Conservation (phyloP, 2,329 filamentous ascomycete species). For the Plectosphaerella plurivora region DNA sequence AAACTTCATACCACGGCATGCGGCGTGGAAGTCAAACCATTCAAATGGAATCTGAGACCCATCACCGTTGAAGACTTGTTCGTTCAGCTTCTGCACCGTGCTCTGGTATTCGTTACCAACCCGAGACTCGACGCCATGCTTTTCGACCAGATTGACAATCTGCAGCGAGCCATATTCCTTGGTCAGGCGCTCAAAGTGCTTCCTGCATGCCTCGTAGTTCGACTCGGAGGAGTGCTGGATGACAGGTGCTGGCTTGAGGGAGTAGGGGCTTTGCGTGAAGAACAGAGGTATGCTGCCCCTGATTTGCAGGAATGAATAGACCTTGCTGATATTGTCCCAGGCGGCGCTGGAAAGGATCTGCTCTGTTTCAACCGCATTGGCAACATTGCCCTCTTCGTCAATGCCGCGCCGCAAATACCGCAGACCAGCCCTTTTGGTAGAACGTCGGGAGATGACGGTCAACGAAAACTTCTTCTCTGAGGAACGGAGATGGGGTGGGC, state of each 20-base stretch:
- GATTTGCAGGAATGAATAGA: conserved; percentile 82
- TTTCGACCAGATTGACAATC: conserved; percentile 81
- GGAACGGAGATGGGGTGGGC: conserved; percentile 35
- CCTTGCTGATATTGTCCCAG: conserved; percentile 58
- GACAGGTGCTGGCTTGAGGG: conserved; percentile 80
- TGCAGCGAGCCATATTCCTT: conserved; percentile 73
- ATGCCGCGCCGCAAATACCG: conserved; percentile 87
- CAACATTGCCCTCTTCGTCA: conserved; percentile 82
- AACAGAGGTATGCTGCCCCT: conserved; percentile 91
- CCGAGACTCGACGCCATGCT: conserved; percentile 73
- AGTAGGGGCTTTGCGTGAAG: conserved; percentile 93
- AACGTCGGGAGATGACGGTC: conserved; percentile 89
- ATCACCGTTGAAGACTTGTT: conserved; percentile 43
- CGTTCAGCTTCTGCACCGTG: conserved; percentile 63
- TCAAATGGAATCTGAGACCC: conserved; percentile 61
- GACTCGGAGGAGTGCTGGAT: conserved; percentile 75
- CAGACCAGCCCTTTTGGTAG: conserved; percentile 78
- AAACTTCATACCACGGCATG: conserved; percentile 95
- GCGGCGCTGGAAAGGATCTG: conserved; percentile 75
- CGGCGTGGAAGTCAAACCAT: conserved; percentile 96
- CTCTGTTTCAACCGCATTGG: conserved; percentile 92
- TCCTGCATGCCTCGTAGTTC: conserved; percentile 73
- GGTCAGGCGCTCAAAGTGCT: conserved; percentile 70
- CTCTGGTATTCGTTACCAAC: conserved; percentile 76
- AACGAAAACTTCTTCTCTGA: conserved; percentile 64